Evolutionary conservation across 2,329 filamentous ascomycete species (phyloP), one percentile per base, ranked within the genome.

Genomic region (Amesomyces nigricolor): DNA sequence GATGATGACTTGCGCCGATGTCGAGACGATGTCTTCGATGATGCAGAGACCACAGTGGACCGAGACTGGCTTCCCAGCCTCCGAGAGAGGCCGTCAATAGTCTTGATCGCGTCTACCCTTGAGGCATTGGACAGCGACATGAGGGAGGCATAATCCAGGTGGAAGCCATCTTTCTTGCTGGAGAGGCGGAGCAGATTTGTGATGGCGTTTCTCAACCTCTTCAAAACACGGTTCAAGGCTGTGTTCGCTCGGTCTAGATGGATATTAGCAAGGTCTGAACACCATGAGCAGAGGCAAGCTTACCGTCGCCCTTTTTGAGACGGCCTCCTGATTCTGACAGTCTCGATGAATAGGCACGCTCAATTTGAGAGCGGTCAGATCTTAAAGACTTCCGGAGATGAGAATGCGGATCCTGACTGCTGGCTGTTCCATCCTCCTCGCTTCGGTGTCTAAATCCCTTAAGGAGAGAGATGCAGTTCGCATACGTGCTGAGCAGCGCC

Each of bases 281-380:
- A 8, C 16, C 13, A 45, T 40, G 14, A 43, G n/a, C 17, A 9
- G 50, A 37, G 22, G 13, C 22, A 16, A 3, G 64, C 74, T 69
- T 64, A 78, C 77, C 70, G 64, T 81, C 78, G 16, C 78, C 78
- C 54, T 70, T 70, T 30, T 73, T 71, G 32, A 81, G 71, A 1
- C 66, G 67, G 38, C 64, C 66, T 8, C 77, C 78, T 47, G 70
- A 64, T 39, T 71, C 68, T 1, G 70, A 71, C 4, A 77, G 61
- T 11, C 70, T 70, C 8, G 69, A 68, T 2, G 70, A 70, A 61
- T 80, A 81, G 6, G 70, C 71, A 19, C 68, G 66, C 45, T 70
- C 68, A 9, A 81, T 69, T 58, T 72, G 65, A 58, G 67, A 67
- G 52, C 69, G 75, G 61, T 73, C 73, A 17, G 67, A 68, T 53